phyloP scores from a whole-genome alignment of 1,139 yeast species.

The Spathaspora jeffriesii region DNA sequence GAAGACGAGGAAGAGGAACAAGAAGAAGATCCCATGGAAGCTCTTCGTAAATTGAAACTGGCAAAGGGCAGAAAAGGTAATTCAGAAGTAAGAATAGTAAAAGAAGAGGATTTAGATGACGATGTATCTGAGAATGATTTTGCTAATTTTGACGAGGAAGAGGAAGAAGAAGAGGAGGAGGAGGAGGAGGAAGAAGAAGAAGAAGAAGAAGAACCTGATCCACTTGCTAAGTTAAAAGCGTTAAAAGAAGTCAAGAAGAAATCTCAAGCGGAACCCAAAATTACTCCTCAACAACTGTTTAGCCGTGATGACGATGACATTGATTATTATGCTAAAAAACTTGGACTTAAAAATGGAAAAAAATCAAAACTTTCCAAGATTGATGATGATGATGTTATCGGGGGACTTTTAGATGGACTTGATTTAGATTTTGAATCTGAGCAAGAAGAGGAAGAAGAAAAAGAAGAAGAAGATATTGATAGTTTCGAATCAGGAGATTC shows the following conservation, averaged over 20 bases:
- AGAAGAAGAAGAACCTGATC: constrained; percentile 23
- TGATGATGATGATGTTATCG: constrained; percentile 69
- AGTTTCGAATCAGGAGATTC: constrained; percentile 13
- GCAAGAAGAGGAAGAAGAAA: constrained; percentile 14
- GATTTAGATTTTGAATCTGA: constrained; percentile 52
- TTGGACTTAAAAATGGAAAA: constrained; percentile 65
- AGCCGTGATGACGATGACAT: constrained; percentile 76
- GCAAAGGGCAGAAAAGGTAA: constrained; percentile 20
- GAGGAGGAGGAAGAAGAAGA: not conserved
- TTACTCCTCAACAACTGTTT: constrained; percentile 43
- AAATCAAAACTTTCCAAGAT: constrained; percentile 41
- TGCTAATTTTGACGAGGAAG: constrained; percentile 11
- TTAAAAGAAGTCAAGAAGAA: constrained; percentile 31
- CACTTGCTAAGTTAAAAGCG: constrained; percentile 46
- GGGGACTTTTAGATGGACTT: constrained; percentile 75
- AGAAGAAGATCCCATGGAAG: constrained; percentile 24
- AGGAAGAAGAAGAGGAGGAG: constrained; percentile 14
- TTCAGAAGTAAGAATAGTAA: constrained; percentile 18
- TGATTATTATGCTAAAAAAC: constrained; percentile 77
- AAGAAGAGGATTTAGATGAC: constrained; percentile 16
- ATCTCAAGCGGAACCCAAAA: constrained; percentile 7
- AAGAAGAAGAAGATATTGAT: constrained; percentile 42
- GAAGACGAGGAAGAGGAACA: constrained; percentile 15
- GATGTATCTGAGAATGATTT: constrained; percentile 17
- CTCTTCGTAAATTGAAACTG: constrained; percentile 22